A percentile compares a stretch with the other conserved stretches of the same genome.
phyloP scores from a whole-genome alignment of 176 grass and related monocot species.

The Juncus inflexus region DNA sequence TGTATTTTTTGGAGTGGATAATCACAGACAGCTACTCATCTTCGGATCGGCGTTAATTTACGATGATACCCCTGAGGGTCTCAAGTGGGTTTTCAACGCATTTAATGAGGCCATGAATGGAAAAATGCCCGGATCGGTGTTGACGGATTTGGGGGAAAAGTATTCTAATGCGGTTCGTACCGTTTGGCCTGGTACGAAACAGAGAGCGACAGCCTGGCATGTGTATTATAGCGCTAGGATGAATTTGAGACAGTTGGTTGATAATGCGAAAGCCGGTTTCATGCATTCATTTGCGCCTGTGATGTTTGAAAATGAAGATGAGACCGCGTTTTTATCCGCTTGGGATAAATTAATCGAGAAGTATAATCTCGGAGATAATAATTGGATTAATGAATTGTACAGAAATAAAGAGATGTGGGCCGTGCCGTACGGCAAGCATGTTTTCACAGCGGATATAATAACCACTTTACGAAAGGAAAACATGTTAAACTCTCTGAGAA shows the following conservation, averaged over 20 bases:
- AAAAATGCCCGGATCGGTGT: slow-evolving; percentile 53
- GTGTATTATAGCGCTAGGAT: slow-evolving; percentile 67
- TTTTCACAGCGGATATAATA: slow-evolving; percentile 71
- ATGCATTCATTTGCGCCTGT: slow-evolving; percentile 61
- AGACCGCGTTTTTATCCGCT: slow-evolving; percentile 58
- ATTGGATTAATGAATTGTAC: slow-evolving; percentile 57
- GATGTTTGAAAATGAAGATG: slow-evolving; percentile 78
- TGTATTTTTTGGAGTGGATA: slow-evolving; percentile 65
- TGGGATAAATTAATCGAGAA: slow-evolving; percentile 72
- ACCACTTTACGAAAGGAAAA: slow-evolving; percentile 66
- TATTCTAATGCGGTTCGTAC: slow-evolving; percentile 47
- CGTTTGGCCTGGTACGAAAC: slow-evolving; percentile 51
- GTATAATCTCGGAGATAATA: slow-evolving; percentile 50
- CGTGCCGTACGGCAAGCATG: slow-evolving; percentile 49
- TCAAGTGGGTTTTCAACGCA: slow-evolving; percentile 71
- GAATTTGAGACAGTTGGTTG: slow-evolving; percentile 55
- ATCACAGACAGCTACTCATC: slow-evolving; percentile 59
- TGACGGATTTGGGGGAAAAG: slow-evolving; percentile 44
- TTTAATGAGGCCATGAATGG: slow-evolving; percentile 63
- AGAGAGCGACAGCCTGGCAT: slow-evolving; percentile 65
- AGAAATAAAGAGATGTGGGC: slow-evolving; percentile 74
- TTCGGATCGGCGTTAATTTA: slow-evolving; percentile 71
- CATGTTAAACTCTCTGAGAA: slow-evolving; percentile 52
- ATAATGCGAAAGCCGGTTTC: slow-evolving; percentile 67
- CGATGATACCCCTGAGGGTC: slow-evolving; percentile 50